These are phyloP conservation scores for Ziziphus jujuba DNA, from an alignment of 306 rosid genomes.

Conservation along the genomic window DNA sequence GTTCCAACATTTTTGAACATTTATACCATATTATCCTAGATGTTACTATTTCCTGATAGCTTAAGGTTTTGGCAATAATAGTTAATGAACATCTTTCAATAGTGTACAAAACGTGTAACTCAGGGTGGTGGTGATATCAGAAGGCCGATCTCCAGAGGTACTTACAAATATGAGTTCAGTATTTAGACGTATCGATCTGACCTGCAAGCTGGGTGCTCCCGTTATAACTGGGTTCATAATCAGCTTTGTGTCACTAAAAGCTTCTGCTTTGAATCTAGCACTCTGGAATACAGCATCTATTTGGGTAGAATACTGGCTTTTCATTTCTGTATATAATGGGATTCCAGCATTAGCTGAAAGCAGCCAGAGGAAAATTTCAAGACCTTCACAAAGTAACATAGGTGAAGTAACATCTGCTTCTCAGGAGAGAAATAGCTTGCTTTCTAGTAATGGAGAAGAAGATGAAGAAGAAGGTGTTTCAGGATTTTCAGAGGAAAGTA, in stretches of 20 bases:
- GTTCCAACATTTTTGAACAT: no score
- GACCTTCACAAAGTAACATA: conserved; percentile 31
- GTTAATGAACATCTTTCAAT: not conserved
- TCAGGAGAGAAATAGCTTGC: conserved; percentile 32
- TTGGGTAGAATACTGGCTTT: conserved; percentile 88
- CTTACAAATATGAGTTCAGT: conserved; percentile 71
- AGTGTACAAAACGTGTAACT: not conserved
- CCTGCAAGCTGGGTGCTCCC: conserved; percentile 79
- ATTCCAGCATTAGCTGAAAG: conserved; percentile 68
- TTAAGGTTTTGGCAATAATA: not conserved
- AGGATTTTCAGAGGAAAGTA: conserved; percentile 25
- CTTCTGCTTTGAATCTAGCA: conserved; percentile 78
- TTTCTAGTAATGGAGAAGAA: conserved; percentile 7
- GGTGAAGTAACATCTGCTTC: conserved; percentile 27
- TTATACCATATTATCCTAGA: no score
- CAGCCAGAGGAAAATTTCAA: conserved; percentile 49
- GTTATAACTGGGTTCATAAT: conserved; percentile 79
- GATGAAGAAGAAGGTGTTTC: conserved; percentile 9
- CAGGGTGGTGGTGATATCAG: conserved; percentile 91
- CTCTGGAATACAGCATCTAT: conserved; percentile 67
- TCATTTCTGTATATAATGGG: conserved; percentile 70
- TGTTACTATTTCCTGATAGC: no score
- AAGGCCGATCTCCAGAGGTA: conserved; percentile 58
- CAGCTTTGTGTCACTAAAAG: conserved; percentile 76
- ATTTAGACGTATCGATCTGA: conserved; percentile 78